Evolutionary conservation across 2,329 filamentous ascomycete species (phyloP), one percentile per base, ranked within the genome.

Genomic region (Pseudonectria buxi): DNA sequence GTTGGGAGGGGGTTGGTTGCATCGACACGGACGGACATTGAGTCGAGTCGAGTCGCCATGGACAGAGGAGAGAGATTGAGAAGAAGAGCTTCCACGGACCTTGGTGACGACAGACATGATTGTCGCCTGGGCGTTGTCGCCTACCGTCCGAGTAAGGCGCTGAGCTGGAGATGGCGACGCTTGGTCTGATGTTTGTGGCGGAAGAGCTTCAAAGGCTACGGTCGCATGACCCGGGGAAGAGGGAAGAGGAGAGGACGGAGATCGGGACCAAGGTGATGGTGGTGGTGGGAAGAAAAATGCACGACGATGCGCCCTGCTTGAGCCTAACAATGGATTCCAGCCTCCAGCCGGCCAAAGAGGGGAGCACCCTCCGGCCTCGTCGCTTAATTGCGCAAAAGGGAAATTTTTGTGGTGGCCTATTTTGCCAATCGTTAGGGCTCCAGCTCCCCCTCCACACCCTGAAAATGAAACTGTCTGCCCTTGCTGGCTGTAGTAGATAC

Each of bases 91-190:
- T 40, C 45, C 45, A 65, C 71, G 44, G 62, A 78, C 74, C 71
- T 76, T 74, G 49, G 70, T 72, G 64, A 67, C 72, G 70, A 77
- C 70, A 67, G 72, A 75, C 73, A 77, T 77, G 59, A 64, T 76
- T 73, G 59, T 59, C 59, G 66, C 71, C 58, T 64, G 46, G 59
- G 59, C 64, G 18, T 66, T 61, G 63, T 70, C 68, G 69, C 71
- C 70, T 72, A 54, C 53, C 56, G 57, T 59, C 55, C 53, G 51
- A 50, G 51, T 50, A 53, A 48, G 47, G 51, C 50, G 52, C 45
- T 46, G 48, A 44, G 51, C 49, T 47, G 53, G 56, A 50, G 55
- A 53, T 57, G 56, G 56, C 56, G 56, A 57, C 56, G 45, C 41
- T 51, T 51, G 49, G 51, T 44, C 46, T 49, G 41, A 44, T 52